Base-by-base conservation (phyloP, 768 basidiomycete genomes). In the Lactarius akahatsu region DNA sequence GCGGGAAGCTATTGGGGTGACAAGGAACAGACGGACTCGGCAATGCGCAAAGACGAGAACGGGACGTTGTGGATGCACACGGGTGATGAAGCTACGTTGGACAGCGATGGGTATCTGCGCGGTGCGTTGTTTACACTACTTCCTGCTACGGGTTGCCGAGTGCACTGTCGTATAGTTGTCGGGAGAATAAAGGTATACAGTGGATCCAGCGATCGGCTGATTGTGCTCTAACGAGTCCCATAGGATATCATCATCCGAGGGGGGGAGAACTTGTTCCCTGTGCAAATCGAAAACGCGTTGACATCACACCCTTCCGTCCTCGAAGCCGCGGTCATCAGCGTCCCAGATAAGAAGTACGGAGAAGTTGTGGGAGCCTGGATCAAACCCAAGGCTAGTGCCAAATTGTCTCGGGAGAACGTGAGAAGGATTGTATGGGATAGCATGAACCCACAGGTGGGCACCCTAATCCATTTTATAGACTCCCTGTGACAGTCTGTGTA, bases 341-440 rank as follows among this genome's bases (percentile, higher is more conserved):
- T 94, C 20, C 88, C 89, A 1, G 86, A 92, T 70, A 64, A 71
- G 1, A 80, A 77, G 66, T 92, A 84, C 70, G 91, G 90, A 5
- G 92, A 94, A 73, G 88, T 88, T 10, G 91, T 92, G 1, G 92
- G 92, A 1, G 88, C 85, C 18, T 94, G 90, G 89, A 80, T 94
- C 45, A 82, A 86, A 36, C 82, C 82, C 20, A 40, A 69, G 26
- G 52, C 59, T 71, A 45, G 62, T 62, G 59, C 40, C 8, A 62
- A 58, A 15, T 64, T 85, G 30, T 79, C 84, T 3, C 78, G 80
- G 67, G 82, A 85, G 57, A 82, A 84, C 26, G 81, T 91, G 20
- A 79, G 86, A 34, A 75, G 74, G 59, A 74, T 78, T 23, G 91
- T 92, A 6, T 73, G 80, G 11, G 74, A 80, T 34, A 76, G 72